These are phyloP conservation scores for Zostera marina DNA, from an alignment of 116 monocot species.

Conservation along the genomic window DNA sequence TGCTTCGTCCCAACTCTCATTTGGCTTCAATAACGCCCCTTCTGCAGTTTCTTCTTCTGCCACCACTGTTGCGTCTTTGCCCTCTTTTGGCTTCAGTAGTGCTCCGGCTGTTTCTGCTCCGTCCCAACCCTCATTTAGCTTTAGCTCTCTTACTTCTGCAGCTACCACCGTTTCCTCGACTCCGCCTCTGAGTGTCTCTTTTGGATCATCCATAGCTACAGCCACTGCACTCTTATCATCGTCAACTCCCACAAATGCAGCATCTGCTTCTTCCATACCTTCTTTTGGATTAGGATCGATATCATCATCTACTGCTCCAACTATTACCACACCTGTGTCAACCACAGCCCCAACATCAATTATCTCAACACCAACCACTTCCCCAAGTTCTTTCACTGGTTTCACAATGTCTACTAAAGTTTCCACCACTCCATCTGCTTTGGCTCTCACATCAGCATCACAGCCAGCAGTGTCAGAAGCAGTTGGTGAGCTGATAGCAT, in stretches of 20 bases:
- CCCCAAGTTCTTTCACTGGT: slow-evolving; percentile 5
- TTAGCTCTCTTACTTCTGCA: not conserved
- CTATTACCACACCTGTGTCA: not conserved
- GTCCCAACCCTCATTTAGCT: not conserved
- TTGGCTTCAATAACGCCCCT: slow-evolving; percentile 4
- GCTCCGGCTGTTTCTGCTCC: not conserved
- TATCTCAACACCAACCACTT: not conserved
- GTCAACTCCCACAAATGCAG: not conserved
- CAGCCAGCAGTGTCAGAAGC: not conserved
- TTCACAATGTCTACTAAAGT: slow-evolving; percentile 3
- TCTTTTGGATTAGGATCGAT: not conserved
- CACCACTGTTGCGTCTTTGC: not conserved
- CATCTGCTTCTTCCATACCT: slow-evolving; percentile 1
- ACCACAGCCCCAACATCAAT: not conserved
- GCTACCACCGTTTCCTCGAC: not conserved
- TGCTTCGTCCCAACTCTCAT: not conserved
- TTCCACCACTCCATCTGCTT: not conserved
- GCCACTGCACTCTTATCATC: slow-evolving; percentile 1
- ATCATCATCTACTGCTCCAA: not conserved
- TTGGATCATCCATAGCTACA: not conserved
- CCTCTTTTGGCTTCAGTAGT: not conserved
- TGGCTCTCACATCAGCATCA: slow-evolving; percentile 1
- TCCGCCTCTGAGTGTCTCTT: not conserved
- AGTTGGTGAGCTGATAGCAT: not conserved
- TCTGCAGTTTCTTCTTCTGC: not conserved